phyloP scores from a whole-genome alignment of 805 yeast genomes.

The Monosporozyma yasuniensis region DNA sequence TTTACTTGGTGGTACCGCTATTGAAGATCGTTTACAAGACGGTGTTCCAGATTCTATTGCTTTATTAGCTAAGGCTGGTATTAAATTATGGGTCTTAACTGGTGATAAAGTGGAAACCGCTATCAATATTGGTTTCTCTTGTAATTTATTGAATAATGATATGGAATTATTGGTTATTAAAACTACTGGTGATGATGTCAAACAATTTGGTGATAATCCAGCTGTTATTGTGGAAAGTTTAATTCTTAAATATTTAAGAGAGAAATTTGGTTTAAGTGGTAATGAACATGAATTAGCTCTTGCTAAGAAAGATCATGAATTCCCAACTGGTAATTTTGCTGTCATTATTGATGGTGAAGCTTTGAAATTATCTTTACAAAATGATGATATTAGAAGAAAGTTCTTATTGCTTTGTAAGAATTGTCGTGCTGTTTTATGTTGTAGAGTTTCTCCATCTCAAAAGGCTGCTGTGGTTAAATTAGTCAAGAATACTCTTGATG shows the following conservation, averaged over 20 bases:
- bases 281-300: conserved; percentile 45
- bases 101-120: conserved; percentile 91
- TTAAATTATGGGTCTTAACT: conserved; percentile 77
- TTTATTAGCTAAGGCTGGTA: conserved; percentile 63
- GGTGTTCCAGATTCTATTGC: conserved; percentile 81
- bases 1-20: conserved; percentile 76
- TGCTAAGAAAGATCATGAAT: conserved; percentile 50
- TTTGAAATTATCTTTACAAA: conserved; percentile 42
- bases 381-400: conserved; percentile 40
- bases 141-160: conserved; percentile 64
- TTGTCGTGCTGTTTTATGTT: conserved; percentile 74
- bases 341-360: conserved; percentile 79
- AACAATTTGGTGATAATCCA: conserved; percentile 35
- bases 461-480: conserved; percentile 75
- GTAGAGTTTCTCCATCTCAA: conserved; percentile 84
- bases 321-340: conserved; percentile 61
- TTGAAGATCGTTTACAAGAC: conserved; percentile 76
- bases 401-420: conserved; percentile 67
- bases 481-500: conserved; percentile 65
- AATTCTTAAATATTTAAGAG: conserved; percentile 43
- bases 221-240: conserved; percentile 37
- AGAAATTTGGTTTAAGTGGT: conserved; percentile 52
- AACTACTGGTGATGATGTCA: conserved; percentile 43
- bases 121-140: conserved; percentile 77
- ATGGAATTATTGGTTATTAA: conserved; percentile 62